These are phyloP conservation scores for Solanum hybrid DNA, from an alignment of 305 asterid species.

Conservation along the genomic window DNA sequence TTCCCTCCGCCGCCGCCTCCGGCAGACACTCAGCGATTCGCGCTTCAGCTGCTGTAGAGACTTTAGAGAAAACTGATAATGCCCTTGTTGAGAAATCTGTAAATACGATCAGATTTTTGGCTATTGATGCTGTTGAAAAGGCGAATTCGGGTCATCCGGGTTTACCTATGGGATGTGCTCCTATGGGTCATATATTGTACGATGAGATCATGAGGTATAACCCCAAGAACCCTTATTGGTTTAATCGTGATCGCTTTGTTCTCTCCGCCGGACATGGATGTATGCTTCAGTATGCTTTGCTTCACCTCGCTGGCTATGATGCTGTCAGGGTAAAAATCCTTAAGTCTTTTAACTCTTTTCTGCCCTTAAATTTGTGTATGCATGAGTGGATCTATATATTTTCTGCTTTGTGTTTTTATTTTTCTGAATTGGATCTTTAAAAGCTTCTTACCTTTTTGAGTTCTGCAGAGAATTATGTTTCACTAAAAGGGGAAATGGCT, in stretches of 20 bases:
- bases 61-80: constrained; percentile 57
- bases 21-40: constrained; percentile 17
- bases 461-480: not conserved
- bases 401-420: not conserved
- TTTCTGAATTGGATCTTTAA: not conserved
- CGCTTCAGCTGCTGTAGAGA: constrained; percentile 67
- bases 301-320: constrained; percentile 92
- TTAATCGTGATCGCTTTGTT: constrained; percentile 88
- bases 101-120: constrained; percentile 79
- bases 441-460: not conserved
- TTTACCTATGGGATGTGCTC: constrained; percentile 98
- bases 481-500: not conserved
- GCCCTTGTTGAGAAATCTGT: constrained; percentile 70
- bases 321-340: constrained; percentile 52
- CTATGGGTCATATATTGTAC: constrained; percentile 89
- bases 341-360: not conserved
- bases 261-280: constrained; percentile 99
- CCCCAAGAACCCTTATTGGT: constrained; percentile 94
- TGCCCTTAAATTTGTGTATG: not conserved
- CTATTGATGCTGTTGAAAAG: constrained; percentile 93
- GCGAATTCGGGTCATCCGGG: constrained; percentile 99
- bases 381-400: not conserved
- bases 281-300: constrained; percentile 98
- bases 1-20: constrained; percentile 7
- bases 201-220: constrained; percentile 93